These are phyloP conservation scores for Aspergillus floridensis DNA, from an alignment of 2,329 filamentous ascomycete species.

Conservation along the genomic window DNA sequence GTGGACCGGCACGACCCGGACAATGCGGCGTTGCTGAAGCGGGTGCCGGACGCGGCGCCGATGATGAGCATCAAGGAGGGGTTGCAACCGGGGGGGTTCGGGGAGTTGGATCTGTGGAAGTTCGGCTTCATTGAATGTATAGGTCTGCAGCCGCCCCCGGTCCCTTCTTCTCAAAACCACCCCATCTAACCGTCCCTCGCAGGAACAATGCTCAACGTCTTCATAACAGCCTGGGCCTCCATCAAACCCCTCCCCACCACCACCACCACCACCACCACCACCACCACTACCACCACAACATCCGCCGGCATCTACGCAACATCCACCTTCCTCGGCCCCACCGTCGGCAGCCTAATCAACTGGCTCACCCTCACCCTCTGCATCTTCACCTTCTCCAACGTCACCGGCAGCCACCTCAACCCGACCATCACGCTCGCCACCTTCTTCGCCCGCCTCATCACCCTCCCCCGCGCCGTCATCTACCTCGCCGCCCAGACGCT, in stretches of 20 bases:
- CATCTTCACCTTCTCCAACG: conserved; percentile 50
- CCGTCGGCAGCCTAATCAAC: conserved; percentile 41
- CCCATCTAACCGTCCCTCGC: not conserved
- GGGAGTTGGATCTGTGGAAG: conserved; percentile 38
- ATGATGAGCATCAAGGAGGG: conserved; percentile 28
- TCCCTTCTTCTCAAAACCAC: not conserved
- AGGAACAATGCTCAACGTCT: conserved; percentile 30
- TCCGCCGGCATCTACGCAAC: conserved; percentile 26
- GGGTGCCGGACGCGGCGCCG: conserved; percentile 43
- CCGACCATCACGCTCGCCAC: conserved; percentile 55
- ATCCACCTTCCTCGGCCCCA: conserved; percentile 27
- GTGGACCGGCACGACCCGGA: conserved; percentile 25
- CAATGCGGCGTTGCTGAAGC: conserved; percentile 22
- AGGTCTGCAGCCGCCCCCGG: conserved; percentile 19
- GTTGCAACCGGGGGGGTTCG: conserved; percentile 36
- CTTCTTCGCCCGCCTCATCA: conserved; percentile 51
- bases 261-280: conserved; percentile 1
- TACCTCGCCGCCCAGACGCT: conserved; percentile 49
- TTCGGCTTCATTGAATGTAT: conserved; percentile 43
- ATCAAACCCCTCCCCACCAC: conserved; percentile 9
- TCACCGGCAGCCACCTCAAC: conserved; percentile 54
- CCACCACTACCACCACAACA: conserved; percentile 10
- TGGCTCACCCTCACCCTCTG: conserved; percentile 46
- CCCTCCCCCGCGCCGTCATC: conserved; percentile 48
- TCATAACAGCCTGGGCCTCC: conserved; percentile 23